phyloP scores from a whole-genome alignment of 345 rosid genomes.

The Gossypium thurberi region DNA sequence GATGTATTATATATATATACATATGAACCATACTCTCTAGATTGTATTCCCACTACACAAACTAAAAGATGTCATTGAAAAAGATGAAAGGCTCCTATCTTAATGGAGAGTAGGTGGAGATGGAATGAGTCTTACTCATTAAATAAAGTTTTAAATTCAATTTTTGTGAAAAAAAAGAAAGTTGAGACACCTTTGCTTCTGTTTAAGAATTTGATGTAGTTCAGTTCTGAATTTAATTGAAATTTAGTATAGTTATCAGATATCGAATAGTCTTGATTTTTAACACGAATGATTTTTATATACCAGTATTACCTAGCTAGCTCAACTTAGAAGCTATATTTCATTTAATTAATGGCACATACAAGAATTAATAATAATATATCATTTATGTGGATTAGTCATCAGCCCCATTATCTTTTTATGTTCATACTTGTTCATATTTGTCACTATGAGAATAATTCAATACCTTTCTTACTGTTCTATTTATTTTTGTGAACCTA shows the following conservation, averaged over 20 bases:
- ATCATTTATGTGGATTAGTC: not conserved
- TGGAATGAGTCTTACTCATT: not conserved
- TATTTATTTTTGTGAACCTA: not conserved
- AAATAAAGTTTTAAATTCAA: not conserved
- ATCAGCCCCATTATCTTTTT: no score
- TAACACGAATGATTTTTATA: no score
- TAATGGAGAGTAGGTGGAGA: not conserved
- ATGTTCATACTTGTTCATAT: not conserved
- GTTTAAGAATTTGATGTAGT: no score
- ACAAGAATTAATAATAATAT: not conserved
- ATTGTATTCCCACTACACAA: not conserved
- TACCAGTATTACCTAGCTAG: not conserved
- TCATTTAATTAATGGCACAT: not conserved
- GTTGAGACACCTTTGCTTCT: no score
- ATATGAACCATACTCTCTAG: not conserved
- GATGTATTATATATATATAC: not conserved
- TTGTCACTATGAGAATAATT: constrained; percentile 3
- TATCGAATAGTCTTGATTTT: no score
- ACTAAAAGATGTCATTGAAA: not conserved
- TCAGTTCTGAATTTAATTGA: not conserved
- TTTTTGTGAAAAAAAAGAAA: not conserved
- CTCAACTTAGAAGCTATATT: not conserved
- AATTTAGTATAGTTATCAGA: no score
- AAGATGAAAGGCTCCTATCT: not conserved
- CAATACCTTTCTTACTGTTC: not conserved